Evolutionary conservation across 2,329 filamentous ascomycete species (phyloP), one percentile per base, ranked within the genome.

Genomic region (Phialophora macrospora): DNA sequence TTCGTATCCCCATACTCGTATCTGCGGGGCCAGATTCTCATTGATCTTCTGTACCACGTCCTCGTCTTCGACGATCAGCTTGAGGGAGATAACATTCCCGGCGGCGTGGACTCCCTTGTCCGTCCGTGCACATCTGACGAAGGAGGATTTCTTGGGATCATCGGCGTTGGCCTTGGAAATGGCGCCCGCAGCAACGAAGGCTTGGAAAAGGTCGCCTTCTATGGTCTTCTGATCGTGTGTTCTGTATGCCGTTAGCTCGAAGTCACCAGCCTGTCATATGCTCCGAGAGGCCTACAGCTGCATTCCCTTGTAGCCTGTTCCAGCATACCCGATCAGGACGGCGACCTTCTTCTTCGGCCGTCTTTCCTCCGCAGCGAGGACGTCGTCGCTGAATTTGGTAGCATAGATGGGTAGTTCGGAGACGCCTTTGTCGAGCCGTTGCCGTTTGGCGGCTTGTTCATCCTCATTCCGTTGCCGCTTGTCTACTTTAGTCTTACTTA

Each of bases 21-120:
- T 99, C 80, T 99, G 95, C 3, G 89, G 85, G 1, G 90, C 90
- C 48, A 99, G 83, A 63, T 91, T 82, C 41, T 87, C 85, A 79
- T 99, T 99, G 84, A 99, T 97, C 80, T 92, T 96, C 63, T 93
- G 82, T 26, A 98, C 88, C 56, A 97, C 87, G 68, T 96, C 88
- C 11, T 88, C 84, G 65, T 98, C 94, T 78, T 98, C 94, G 55
- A 97, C 89, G 73, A 99, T 98, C 72, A 99, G 83, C 81, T 99
- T 99, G 73, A 98, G 78, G 34, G 92, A 97, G 68, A 98, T 92
- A 74, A 98, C 89, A 75, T 98, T 98, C 60, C 94, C 95, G 1
- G 94, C 94, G 1, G 94, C 94, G 77, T 98, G 94, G 1, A 98
- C 94, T 62, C 95, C 95, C 82, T 98, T 99, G 80, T 99, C 95